These are phyloP conservation scores for Xylaria sp. DNA, from an alignment of 2,329 filamentous ascomycete genomes.

Conservation along the genomic window DNA sequence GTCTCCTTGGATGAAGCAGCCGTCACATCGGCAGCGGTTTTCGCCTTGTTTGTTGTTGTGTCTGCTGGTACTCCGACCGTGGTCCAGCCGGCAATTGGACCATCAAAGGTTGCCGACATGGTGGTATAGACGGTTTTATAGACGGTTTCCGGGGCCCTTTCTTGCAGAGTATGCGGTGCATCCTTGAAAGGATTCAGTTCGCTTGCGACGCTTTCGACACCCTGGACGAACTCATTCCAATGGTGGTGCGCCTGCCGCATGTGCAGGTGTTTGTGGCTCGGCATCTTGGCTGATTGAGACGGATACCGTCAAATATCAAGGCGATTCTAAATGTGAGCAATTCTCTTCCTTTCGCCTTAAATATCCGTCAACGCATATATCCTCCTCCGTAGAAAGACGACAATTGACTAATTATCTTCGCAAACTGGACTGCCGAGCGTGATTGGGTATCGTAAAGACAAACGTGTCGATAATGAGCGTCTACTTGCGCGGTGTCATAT, in stretches of 20 bases:
- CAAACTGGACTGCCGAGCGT: neutral
- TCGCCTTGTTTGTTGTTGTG: slow-evolving; percentile 27
- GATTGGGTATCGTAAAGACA: slow-evolving; percentile 19
- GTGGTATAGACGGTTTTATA: slow-evolving; percentile 56
- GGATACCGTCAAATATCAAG: slow-evolving; percentile 6
- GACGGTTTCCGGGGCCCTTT: slow-evolving; percentile 47
- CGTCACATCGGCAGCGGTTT: slow-evolving; percentile 25
- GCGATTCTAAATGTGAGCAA: neutral
- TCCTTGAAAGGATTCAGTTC: slow-evolving; percentile 44
- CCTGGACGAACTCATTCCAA: slow-evolving; percentile 44
- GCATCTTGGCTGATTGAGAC: slow-evolving; percentile 26
- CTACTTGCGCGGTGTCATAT: slow-evolving; percentile 37
- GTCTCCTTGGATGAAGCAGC: slow-evolving; percentile 29
- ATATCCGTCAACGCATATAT: slow-evolving; percentile 24
- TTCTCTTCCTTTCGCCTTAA: slow-evolving; percentile 11
- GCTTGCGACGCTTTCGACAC: slow-evolving; percentile 47
- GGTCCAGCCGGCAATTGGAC: slow-evolving; percentile 55
- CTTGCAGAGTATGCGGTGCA: slow-evolving; percentile 35
- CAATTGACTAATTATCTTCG: slow-evolving; percentile 5
- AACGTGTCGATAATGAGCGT: slow-evolving; percentile 36
- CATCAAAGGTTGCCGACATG: slow-evolving; percentile 54
- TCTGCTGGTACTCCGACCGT: slow-evolving; percentile 50
- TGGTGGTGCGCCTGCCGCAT: slow-evolving; percentile 39
- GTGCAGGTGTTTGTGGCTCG: slow-evolving; percentile 44
- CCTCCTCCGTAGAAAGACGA: slow-evolving; percentile 2